Base-by-base conservation (phyloP, 495 filamentous ascomycete genomes). In the Xylaria acuta region DNA sequence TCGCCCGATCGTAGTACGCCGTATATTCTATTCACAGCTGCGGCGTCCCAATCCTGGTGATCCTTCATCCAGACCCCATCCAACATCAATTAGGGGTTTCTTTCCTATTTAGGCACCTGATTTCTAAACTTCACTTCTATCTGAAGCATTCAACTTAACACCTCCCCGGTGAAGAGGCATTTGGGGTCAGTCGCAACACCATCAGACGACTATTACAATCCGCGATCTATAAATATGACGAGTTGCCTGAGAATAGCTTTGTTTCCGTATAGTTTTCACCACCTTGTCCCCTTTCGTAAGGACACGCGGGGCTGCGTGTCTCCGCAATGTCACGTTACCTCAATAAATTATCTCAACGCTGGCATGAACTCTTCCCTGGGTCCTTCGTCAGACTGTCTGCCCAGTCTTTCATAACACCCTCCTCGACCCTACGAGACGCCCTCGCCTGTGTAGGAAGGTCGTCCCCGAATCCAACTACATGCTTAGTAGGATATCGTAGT, bases 81-180 rank as follows among this genome's bases (percentile, higher is more conserved):
- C 59, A 63, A 36, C n/a, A 8, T 7, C 25, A 27, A 41, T 63
- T 32, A 22, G 20, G 8, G 8, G 5, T 3, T 60, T 43, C n/a
- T 43, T 41, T 63, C 59, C 59, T 63, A 41, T 22, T 41, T 63
- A 63, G 59, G 59, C 59, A 63, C 27, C 59, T 43, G 9, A 1
- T 63, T 14, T 12, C n/a, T 30, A 63, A 63, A 63, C n/a, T 63
- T 38, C 1, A 27, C 36, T 63, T 43, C 12, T 12, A 38, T 27
- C 16, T 22, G 27, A 63, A 41, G 22, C 20, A 0, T 40, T 9
- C 40, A 41, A 20, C 25, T 34, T 32, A 27, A 18, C 5, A 66
- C 22, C 22, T 51, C 20, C 25, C 16, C 12, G 20, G 25, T 36
- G 63, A 45, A 41, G 43, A 41, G 63, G 63, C 25, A 51, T 45